These are phyloP conservation scores for Dimocarpus longan DNA, from an alignment of 345 rosid species.

Conservation along the genomic window DNA sequence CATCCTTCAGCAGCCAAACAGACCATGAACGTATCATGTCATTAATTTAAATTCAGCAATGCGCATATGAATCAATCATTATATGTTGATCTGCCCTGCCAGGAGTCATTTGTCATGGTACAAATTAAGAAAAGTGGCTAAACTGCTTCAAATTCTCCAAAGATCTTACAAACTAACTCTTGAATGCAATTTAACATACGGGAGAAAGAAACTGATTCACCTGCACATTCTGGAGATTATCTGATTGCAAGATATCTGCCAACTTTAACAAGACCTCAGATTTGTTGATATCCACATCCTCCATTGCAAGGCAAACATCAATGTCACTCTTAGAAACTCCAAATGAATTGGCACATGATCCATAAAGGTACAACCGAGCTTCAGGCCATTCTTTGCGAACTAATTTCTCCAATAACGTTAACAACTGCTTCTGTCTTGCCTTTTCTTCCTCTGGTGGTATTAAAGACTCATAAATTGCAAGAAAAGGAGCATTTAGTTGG, in stretches of 20 bases:
- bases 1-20: too few relatives aligned
- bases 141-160: not conserved
- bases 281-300: constrained; percentile 58
- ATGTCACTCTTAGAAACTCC: constrained; percentile 92
- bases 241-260: constrained; percentile 79
- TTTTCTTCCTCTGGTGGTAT: constrained; percentile 84
- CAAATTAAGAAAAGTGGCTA: not conserved
- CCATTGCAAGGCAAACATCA: constrained; percentile 86
- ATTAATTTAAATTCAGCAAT: not conserved
- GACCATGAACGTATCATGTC: not conserved
- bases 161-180: not conserved
- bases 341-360: constrained; percentile 96
- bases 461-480: constrained; percentile 67
- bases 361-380: constrained; percentile 80
- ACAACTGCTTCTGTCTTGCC: constrained; percentile 75
- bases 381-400: constrained; percentile 89
- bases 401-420: constrained; percentile 65
- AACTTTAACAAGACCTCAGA: constrained; percentile 76
- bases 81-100: not conserved
- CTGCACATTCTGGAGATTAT: constrained; percentile 93
- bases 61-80: not conserved
- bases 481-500: constrained; percentile 56
- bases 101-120: not conserved
- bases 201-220: constrained; percentile 41
- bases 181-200: not conserved